phyloP scores from a whole-genome alignment of 768 basidiomycete species.

The Cystoderma amianthinum region DNA sequence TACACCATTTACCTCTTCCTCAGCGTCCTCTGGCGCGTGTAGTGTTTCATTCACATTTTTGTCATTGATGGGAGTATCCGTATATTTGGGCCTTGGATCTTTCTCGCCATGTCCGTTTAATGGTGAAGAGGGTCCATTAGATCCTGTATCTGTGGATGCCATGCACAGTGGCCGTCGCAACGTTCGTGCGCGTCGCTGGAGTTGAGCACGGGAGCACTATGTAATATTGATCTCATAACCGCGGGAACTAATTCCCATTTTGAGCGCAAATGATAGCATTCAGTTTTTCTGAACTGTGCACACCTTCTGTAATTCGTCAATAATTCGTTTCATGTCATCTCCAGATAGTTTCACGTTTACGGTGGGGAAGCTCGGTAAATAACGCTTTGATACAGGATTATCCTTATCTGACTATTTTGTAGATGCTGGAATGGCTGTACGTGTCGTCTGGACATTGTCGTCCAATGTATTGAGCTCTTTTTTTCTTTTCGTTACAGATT shows the following conservation, averaged over 20 bases:
- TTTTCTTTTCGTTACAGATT: slow-evolving; percentile 43
- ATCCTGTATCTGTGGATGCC: background rate
- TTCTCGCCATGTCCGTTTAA: too few species aligned
- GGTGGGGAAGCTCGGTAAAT: slow-evolving; percentile 89
- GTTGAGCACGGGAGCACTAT: too few species aligned
- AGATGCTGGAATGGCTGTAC: slow-evolving; percentile 94
- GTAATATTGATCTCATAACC: background rate
- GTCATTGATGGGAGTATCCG: too few species aligned
- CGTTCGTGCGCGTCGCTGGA: background rate
- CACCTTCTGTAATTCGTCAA: slow-evolving; percentile 1
- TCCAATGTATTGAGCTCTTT: slow-evolving; percentile 1
- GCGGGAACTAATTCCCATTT: background rate
- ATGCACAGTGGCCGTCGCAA: background rate
- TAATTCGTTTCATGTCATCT: slow-evolving; percentile 22
- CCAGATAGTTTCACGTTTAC: slow-evolving; percentile 84
- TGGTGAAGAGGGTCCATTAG: background rate
- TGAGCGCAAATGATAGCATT: background rate
- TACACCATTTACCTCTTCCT: slow-evolving; percentile 7
- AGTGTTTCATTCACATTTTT: too few species aligned
- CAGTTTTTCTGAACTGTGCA: background rate
- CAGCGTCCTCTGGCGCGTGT: slow-evolving; percentile 8
- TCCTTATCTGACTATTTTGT: slow-evolving; percentile 7
- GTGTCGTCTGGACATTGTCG: background rate
- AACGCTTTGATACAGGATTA: background rate
- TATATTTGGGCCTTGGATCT: too few species aligned